Evolutionary conservation across 1,284 basidiomycete species (phyloP), one percentile per base, ranked within the genome.

Genomic region (Malassezia vespertilionis): DNA sequence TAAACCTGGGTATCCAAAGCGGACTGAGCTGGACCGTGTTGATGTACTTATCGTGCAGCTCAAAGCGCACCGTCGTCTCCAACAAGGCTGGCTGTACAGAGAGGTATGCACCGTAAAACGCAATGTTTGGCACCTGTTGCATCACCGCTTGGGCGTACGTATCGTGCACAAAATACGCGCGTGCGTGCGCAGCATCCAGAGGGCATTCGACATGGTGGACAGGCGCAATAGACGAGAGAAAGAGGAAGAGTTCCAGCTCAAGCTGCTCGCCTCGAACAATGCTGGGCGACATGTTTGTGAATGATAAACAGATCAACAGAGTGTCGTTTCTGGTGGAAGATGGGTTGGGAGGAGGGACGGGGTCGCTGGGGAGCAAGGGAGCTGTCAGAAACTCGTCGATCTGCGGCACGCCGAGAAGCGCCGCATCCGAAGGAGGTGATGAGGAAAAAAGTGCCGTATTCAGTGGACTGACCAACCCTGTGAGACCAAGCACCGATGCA

Each of bases 51-150:
- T 35, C 10, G 15, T 33, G 15, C 11, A 33, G n/a, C n/a, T 21
- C 32, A 15, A 46, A 40, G 9, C 39, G 45, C 27, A 46, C 4
- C 1, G 38, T 46, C 7, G 36, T 32, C 4, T 40, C 38, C 6
- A 15, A 33, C 11, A 33, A 14, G 4, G 37, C 39, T 2, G 33
- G 38, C 21, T 46, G 38, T 2, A 46, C 17, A 7, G 38, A 28
- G 26, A 46, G 31, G 20, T 12, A 36, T 4, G 22, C 11, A 12
- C 33, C 33, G 18, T 35, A 26, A 15, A 46, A 46, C 7, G 33
- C 32, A 2, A 20, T 4, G 14, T 9, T 21, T 10, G 18, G 38
- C 26, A 24, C 22, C 15, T 5, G 15, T 12, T 24, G 33, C 28
- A 20, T 20, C 2, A 31, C 38, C 5, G 26, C 20, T 5, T 23